phyloP scores from a whole-genome alignment of 1,139 yeast species.

The Taphrina populina region DNA sequence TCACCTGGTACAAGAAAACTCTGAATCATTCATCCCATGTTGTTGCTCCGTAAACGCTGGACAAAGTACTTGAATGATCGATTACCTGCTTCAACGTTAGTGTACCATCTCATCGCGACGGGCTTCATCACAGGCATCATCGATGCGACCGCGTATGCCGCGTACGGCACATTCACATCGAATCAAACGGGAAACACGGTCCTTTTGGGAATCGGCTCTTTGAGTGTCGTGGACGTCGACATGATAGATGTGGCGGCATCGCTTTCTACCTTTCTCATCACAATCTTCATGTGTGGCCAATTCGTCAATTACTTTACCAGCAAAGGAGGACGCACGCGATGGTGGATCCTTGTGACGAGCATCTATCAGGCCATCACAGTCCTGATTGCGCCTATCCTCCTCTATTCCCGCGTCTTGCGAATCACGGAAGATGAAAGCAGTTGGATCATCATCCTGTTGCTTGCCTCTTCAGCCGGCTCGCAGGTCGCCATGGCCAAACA shows the following conservation, averaged over 20 bases:
- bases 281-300: slow-evolving; percentile 12
- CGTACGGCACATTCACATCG: slow-evolving; percentile 26
- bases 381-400: slow-evolving; percentile 13
- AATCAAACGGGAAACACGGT: slow-evolving; percentile 30
- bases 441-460: slow-evolving; percentile 15
- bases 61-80: slow-evolving; percentile 9
- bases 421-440: neutral
- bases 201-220: slow-evolving; percentile 11
- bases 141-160: slow-evolving; percentile 30
- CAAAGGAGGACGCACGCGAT: slow-evolving; percentile 10
- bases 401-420: neutral
- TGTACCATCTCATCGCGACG: slow-evolving; percentile 23
- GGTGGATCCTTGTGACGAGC: slow-evolving; percentile 13
- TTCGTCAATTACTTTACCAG: slow-evolving; percentile 1
- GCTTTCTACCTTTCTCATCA: slow-evolving; percentile 14
- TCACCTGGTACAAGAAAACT: too few relatives aligned
- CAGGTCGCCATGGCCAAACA: slow-evolving; percentile 30
- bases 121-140: slow-evolving; percentile 30
- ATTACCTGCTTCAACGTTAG: slow-evolving; percentile 6
- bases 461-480: slow-evolving; percentile 23
- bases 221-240: neutral
- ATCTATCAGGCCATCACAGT: slow-evolving; percentile 11
- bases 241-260: slow-evolving; percentile 14
- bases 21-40: too few relatives aligned
- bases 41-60: too few relatives aligned